Conservation (phyloP, 192 early-diverging fungal genomes). For the Chytriomyces sp. region DNA sequence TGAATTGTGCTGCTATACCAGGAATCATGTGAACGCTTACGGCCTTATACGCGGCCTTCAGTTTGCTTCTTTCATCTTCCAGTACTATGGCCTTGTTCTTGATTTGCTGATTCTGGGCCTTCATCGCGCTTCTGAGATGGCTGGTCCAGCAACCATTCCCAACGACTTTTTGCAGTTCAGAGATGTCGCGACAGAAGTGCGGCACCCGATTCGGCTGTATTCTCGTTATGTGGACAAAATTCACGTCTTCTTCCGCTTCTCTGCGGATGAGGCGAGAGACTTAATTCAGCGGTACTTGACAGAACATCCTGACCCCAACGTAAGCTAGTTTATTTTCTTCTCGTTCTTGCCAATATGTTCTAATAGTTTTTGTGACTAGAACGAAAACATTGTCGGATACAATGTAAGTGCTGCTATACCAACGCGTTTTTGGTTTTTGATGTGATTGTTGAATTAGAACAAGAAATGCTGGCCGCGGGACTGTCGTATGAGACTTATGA, state of each 20-base stretch:
- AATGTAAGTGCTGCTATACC: conserved; percentile 46
- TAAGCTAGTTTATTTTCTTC: conserved; percentile 8
- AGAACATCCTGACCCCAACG: conserved; percentile 96
- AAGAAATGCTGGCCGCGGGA: conserved; percentile 99
- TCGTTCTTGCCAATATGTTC: conserved; percentile 4
- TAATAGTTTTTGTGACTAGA: conserved; percentile 36
- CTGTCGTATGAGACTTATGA: conserved; percentile 98
- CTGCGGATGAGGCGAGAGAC: conserved; percentile 90
- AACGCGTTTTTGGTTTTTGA: not conserved
- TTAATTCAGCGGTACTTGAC: conserved; percentile 96
- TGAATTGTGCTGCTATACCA: not conserved
- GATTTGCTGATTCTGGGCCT: conserved; percentile 94
- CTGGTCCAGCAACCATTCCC: conserved; percentile 87
- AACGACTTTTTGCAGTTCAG: conserved; percentile 98
- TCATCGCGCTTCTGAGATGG: conserved; percentile 94
- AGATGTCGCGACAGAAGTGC: conserved; percentile 87
- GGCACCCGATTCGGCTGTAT: conserved; percentile 96
- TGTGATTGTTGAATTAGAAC: conserved; percentile 48
- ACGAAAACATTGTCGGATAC: conserved; percentile 98
- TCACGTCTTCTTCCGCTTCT: conserved; percentile 93
- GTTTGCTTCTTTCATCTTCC: conserved; percentile 97
- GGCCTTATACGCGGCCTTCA: conserved; percentile 97
- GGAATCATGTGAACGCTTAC: conserved; percentile 93
- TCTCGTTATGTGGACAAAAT: conserved; percentile 92
- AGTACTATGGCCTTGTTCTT: conserved; percentile 97